These are phyloP conservation scores for Neonectria ditissima DNA, from an alignment of 2,329 filamentous ascomycete species.

Conservation along the genomic window DNA sequence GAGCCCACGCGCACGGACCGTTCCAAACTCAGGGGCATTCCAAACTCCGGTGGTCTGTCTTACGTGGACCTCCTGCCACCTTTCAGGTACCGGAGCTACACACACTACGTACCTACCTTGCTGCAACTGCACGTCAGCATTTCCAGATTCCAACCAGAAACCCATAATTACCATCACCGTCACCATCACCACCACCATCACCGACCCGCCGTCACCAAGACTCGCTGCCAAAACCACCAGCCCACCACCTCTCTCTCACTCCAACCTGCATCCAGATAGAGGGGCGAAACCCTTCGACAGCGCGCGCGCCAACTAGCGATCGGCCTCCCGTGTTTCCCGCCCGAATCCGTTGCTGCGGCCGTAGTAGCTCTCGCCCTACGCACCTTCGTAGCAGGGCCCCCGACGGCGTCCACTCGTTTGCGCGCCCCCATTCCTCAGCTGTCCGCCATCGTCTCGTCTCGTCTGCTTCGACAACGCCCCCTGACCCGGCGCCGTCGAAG, in stretches of 20 bases:
- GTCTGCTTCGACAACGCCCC: constrained; percentile 21
- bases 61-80: not conserved
- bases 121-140: constrained; percentile 23
- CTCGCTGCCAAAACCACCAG: not conserved
- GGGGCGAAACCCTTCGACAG: not conserved
- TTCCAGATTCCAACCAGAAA: constrained; percentile 10
- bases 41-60: too few species aligned
- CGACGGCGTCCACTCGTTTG: not conserved
- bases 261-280: not conserved
- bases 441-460: not conserved
- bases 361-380: not conserved
- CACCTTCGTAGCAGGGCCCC: not conserved
- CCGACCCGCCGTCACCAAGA: not conserved
- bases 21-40: too few species aligned
- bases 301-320: not conserved
- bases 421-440: not conserved
- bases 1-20: too few species aligned
- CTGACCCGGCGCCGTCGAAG: constrained; percentile 22
- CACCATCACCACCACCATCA: not conserved
- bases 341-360: constrained; percentile 10
- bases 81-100: constrained; percentile 17
- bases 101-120: too few species aligned
- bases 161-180: not conserved
- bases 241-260: not conserved
- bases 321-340: not conserved